Conservation (phyloP, 2,329 filamentous ascomycete species). For the Ophiostoma angusticollis region DNA sequence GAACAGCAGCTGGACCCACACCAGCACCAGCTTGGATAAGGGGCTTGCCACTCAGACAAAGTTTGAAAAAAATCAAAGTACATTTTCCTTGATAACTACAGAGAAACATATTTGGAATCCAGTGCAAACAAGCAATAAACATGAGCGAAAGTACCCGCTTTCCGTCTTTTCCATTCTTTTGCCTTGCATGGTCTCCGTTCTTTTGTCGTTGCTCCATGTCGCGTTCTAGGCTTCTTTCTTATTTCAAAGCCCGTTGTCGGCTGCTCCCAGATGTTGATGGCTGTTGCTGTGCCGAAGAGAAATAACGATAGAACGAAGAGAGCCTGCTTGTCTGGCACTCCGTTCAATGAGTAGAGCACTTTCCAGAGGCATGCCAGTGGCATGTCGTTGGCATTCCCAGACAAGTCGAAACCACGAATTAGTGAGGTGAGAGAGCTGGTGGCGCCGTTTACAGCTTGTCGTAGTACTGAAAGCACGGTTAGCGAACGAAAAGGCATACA, state of each 20-base stretch:
- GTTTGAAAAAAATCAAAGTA: background rate
- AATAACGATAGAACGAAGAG: too few relatives aligned
- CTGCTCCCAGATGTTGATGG: too few relatives aligned
- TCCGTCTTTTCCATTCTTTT: constrained; percentile 8
- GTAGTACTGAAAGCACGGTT: constrained; percentile 63
- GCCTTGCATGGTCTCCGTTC: too few relatives aligned
- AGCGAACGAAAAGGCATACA: constrained; percentile 17
- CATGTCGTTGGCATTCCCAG: constrained; percentile 3
- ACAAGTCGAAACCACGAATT: constrained; percentile 8
- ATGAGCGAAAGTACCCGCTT: constrained; percentile 9
- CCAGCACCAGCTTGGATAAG: too few relatives aligned
- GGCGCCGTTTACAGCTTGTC: constrained; percentile 79
- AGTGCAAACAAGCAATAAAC: constrained; percentile 12
- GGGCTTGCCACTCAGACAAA: too few relatives aligned
- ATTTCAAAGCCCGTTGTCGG: too few relatives aligned
- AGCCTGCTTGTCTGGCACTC: too few relatives aligned
- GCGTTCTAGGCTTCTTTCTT: background rate
- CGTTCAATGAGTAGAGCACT: too few relatives aligned
- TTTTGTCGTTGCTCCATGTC: too few relatives aligned
- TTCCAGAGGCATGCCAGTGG: too few relatives aligned
- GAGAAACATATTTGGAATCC: constrained; percentile 7
- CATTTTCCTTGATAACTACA: constrained; percentile 2
- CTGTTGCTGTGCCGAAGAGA: too few relatives aligned
- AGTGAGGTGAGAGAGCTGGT: constrained; percentile 8
- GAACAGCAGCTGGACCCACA: too few relatives aligned